phyloP scores from a whole-genome alignment of 2,329 filamentous ascomycete species.

The Cladosporium sp. region DNA sequence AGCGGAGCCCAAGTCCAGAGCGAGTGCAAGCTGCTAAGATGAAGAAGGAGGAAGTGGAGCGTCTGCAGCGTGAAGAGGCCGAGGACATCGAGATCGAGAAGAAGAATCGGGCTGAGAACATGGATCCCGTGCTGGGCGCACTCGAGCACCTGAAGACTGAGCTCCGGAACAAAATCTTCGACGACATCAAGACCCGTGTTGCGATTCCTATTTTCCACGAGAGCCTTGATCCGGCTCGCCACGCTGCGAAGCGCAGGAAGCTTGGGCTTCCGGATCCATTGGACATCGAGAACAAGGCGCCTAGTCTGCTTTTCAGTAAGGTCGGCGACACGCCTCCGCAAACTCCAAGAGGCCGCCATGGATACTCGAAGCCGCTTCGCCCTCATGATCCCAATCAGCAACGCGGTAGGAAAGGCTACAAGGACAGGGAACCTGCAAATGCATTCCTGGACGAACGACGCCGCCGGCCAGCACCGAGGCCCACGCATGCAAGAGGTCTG shows the following conservation, averaged over 20 bases:
- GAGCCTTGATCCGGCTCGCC: constrained; percentile 75
- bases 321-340: constrained; percentile 58
- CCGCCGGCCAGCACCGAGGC: constrained; percentile 49
- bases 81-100: constrained; percentile 86
- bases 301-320: constrained; percentile 37
- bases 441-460: constrained; percentile 54
- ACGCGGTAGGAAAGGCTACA: constrained; percentile 31
- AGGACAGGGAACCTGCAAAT: constrained; percentile 34
- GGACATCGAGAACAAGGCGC: constrained; percentile 50
- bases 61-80: constrained; percentile 65
- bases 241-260: constrained; percentile 70
- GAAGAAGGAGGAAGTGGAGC: constrained; percentile 60
- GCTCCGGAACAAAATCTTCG: constrained; percentile 77
- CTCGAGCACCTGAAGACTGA: constrained; percentile 72
- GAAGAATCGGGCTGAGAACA: constrained; percentile 73
- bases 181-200: constrained; percentile 82
- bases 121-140: constrained; percentile 85
- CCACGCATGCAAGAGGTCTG: constrained; percentile 65
- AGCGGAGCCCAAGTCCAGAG: constrained; percentile 48
- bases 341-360: constrained; percentile 51
- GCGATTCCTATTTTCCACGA: constrained; percentile 74
- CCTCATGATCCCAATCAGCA: constrained; percentile 39
- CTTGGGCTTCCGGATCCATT: constrained; percentile 67
- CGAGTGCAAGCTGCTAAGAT: constrained; percentile 43
- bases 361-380: constrained; percentile 37